Evolutionary conservation across 345 rosid genomes (phyloP), one percentile per base, ranked within the genome.

Genomic region (Dipteronia sinensis): DNA sequence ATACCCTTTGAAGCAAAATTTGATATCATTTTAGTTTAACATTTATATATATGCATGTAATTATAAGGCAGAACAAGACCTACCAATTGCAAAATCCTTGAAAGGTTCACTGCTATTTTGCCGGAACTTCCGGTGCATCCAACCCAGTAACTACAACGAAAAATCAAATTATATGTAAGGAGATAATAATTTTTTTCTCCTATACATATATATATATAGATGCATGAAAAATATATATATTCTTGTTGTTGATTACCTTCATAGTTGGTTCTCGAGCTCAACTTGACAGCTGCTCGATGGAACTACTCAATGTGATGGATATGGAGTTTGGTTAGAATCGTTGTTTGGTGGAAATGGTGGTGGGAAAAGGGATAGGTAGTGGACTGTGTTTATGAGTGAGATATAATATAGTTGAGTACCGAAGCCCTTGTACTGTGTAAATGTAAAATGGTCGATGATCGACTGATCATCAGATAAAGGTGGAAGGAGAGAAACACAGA

Each of bases 41-140:
- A 31, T 31, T 31, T 31, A 31, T 31, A 34, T 31, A 31, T 34
- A 4, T 34, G 38, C 38, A 34, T 34, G 38, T 34, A 34, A 34
- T 34, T 34, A 4, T 34, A 66, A 19, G 72, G 71, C 38, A 31
- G 62, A 75, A 44, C 22, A 49, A 65, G 58, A 69, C 88, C 84
- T 84, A 91, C 97, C 93, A 7, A 86, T 77, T 66, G 81, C 82
- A 66, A 86, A 86, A 80, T 92, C 97, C 82, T 84, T 91, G 73
- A 84, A 76, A 8, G 86, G 86, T 72, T 90, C 95, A 58, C 82
- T 74, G 78, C 89, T 85, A 69, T 83, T 85, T 68, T 89, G 95
- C 75, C 95, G 86, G 62, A 91, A 86, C 84, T 93, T 93, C 0
- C 97, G 89, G 80, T 93, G 95, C 97, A 93, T 91, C 97, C 97